Base-by-base conservation (phyloP, 2,329 filamentous ascomycete genomes). In the Dactylella cylindrospora region DNA sequence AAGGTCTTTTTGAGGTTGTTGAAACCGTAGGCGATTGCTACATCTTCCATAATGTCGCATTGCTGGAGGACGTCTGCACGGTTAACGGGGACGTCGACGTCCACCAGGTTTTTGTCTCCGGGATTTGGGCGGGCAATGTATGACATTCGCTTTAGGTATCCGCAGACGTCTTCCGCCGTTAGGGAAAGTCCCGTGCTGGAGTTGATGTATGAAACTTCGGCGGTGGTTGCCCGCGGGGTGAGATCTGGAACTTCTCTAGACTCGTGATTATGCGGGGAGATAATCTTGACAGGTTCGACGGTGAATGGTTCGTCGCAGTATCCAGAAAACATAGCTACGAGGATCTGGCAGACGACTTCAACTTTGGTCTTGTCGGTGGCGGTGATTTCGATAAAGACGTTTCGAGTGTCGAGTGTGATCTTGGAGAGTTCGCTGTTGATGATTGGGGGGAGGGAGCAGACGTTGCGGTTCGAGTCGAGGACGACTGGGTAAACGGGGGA, bases 371-470 rank as follows among this genome's bases (percentile, higher is more conserved):
- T 84, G 73, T 98, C 93, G 32, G 90, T 91, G 32, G 90, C 94
- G 5, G 93, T 98, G 70, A 95, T 90, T 75, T 98, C 93, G 73
- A 98, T 94, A 74, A 98, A 88, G 70, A 98, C 83, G 70, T 98
- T 96, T 71, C 81, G 91, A 57, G 90, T 97, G 72, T 94, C 77
- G 36, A 94, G 76, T 5, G 84, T 89, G 72, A 98, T 98, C 76
- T 98, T 98, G 70, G 90, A 96, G 76, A 93, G 90, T 71, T 98
- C 83, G 70, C 90, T 84, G 76, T 98, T 98, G 79, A 98, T 98
- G 70, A 98, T 97, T 13, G 93, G 93, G 1, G 93, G 93, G 70
- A 98, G 79, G 5, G 91, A 97, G 76, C 93, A 91, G 28, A 98
- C 90, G 36, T 82, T 83, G 35, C 84, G 80, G 71, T 95, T 87